Evolutionary conservation across 2,329 filamentous ascomycete genomes (phyloP), one percentile per base, ranked within the genome.

Genomic region (Emergomyces pasteurianus): DNA sequence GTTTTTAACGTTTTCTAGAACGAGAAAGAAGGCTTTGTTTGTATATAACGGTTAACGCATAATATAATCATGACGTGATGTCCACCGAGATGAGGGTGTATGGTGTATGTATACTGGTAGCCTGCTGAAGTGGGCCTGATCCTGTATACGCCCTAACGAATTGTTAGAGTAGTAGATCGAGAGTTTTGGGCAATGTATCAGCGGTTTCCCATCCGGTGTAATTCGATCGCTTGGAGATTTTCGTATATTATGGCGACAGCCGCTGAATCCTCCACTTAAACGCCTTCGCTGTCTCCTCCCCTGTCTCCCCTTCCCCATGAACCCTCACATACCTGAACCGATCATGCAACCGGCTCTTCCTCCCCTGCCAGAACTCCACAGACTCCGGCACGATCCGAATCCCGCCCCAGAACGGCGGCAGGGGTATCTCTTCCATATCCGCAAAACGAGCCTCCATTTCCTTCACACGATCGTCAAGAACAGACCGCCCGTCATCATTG

Each of bases 311-410:
- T 50, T 71, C 73, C 12, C 67, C 74, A 58, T 77, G 78, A 57
- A 83, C 80, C 72, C 83, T 85, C 60, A 85, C 84, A 76, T 96
- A 97, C 63, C 86, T 82, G 73, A 99, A 97, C 28, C 94, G 87
- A 79, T 99, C 94, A 76, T 99, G 94, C 74, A 99, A 77, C 62
- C 94, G 82, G 76, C 87, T 96, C 71, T 90, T 83, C 68, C 94
- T 83, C 2, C 94, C 94, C 79, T 96, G 92, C 84, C 94, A 99
- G 73, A 99, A 99, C 81, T 99, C 94, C 56, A 99, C 82, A 67
- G 85, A 83, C 70, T 91, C 88, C 0, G 94, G 92, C 65, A 92
- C 81, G 63, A 99, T 83, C 67, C 92, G 85, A 72, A 96, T 72
- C 0, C 94, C 94, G 36, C 94, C 94, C 94, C 94, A 99, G 73